A percentile compares a stretch with the other conserved stretches of the same genome.
Evolutionary conservation across 2,329 filamentous ascomycete species (phyloP).

Genomic region (Pseudonectria foliicola): DNA sequence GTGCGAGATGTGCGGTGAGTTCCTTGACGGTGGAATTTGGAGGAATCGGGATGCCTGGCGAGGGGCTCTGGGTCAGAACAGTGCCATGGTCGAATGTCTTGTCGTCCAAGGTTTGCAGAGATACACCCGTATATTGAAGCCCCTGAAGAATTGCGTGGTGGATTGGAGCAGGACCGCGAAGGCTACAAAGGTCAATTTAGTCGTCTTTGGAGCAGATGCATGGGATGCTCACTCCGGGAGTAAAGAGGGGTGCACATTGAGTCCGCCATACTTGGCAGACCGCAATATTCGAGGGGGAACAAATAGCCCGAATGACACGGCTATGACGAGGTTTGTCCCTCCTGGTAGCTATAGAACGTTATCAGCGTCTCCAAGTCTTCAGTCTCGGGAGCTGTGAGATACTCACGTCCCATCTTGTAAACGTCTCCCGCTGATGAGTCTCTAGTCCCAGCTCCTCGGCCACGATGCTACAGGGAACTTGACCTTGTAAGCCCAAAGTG

Average conservation of each 20-base stretch:
- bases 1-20: conserved; percentile 45
- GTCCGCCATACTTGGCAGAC: conserved; percentile 68
- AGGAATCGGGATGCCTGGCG: conserved; percentile 48
- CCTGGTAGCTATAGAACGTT: conserved; percentile 42
- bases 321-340: conserved; percentile 70
- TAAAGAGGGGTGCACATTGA: conserved; percentile 91
- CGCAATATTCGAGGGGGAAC: conserved; percentile 70
- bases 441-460: conserved; percentile 57
- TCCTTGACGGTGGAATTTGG: conserved; percentile 35
- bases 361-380: conserved; percentile 1
- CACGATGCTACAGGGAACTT: conserved; percentile 66
- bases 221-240: conserved; percentile 61
- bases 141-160: conserved; percentile 70
- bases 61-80: conserved; percentile 63
- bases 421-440: conserved; percentile 72
- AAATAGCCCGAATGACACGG: conserved; percentile 90
- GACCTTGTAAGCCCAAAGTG: not conserved
- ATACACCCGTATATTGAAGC: conserved; percentile 60
- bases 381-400: not conserved
- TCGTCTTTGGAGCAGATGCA: not conserved
- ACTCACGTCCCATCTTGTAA: conserved; percentile 70
- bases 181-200: conserved; percentile 38
- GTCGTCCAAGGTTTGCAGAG: conserved; percentile 79
- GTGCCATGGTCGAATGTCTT: conserved; percentile 69
- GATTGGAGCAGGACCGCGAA: conserved; percentile 79